Evolutionary conservation across 2,329 filamentous ascomycete genomes (phyloP).

Genomic region (Escovopsis sp.): DNA sequence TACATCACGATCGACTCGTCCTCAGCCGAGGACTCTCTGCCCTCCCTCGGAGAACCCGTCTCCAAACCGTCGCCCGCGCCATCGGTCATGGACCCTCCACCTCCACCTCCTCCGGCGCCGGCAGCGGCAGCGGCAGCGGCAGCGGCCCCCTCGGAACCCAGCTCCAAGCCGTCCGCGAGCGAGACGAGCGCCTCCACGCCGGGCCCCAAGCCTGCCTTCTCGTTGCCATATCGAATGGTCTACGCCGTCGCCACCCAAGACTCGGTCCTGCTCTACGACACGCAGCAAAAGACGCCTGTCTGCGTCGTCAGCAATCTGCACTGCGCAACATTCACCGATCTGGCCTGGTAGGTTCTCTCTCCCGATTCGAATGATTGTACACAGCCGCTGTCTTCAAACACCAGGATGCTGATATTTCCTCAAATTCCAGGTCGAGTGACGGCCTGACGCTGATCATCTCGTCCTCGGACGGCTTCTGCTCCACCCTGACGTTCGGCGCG

Average conservation of each 20-base stretch:
- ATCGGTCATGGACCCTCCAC: constrained; percentile 73
- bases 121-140: constrained; percentile 35
- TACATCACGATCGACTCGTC: constrained; percentile 93
- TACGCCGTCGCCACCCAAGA: constrained; percentile 97
- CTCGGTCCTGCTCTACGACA: constrained; percentile 88
- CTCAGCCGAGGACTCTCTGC: constrained; percentile 69
- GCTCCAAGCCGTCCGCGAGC: constrained; percentile 27
- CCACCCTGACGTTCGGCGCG: constrained; percentile 66
- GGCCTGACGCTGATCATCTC: constrained; percentile 62
- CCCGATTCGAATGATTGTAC: neutral
- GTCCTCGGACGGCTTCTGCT: constrained; percentile 98
- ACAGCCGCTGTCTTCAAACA: neutral
- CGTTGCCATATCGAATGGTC: constrained; percentile 80
- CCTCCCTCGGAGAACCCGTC: constrained; percentile 69
- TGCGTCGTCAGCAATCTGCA: constrained; percentile 95
- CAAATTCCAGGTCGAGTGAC: constrained; percentile 30
- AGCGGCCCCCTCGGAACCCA: constrained; percentile 35
- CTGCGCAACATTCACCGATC: constrained; percentile 91
- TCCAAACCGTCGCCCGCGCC: constrained; percentile 42
- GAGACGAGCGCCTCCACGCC: constrained; percentile 33
- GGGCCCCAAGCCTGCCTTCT: constrained; percentile 58
- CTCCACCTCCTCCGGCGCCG: constrained; percentile 39
- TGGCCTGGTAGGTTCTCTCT: constrained; percentile 60
- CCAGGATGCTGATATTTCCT: constrained; percentile 11
- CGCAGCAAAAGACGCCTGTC: constrained; percentile 85